Percentiles rank a stretch among this genome's conserved stretches.
Conservation (phyloP, 1,284 basidiomycete genomes). For the Ganoderma leucocontextum region DNA sequence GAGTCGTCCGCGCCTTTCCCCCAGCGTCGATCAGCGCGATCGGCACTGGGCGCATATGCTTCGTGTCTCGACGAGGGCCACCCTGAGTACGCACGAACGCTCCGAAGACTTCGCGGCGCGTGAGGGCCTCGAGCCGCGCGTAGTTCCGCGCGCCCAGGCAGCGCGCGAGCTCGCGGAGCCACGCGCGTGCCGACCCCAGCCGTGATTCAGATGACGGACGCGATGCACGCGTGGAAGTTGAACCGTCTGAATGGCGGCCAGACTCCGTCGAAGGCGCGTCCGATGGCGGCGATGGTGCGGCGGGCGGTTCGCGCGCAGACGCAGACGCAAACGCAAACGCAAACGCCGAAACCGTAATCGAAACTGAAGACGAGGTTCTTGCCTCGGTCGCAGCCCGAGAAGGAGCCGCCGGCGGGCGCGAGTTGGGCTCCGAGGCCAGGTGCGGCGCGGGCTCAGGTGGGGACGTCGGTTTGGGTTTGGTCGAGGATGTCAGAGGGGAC, state of each 20-base stretch:
- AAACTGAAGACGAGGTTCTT: neutral
- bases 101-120: constrained; percentile 34
- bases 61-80: no score
- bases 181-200: constrained; percentile 41
- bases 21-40: neutral
- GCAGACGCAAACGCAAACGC: neutral
- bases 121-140: constrained; percentile 54
- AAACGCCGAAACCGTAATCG: neutral
- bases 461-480: neutral
- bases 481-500: neutral
- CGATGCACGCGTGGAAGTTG: neutral
- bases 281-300: constrained; percentile 12
- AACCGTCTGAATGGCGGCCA: neutral
- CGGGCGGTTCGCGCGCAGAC: constrained; percentile 5
- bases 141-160: constrained; percentile 62
- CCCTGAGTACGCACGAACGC: constrained; percentile 14
- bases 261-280: neutral
- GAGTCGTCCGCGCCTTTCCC: neutral
- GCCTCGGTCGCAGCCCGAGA: constrained; percentile 10
- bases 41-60: neutral
- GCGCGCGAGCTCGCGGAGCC: constrained; percentile 57
- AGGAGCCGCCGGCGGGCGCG: neutral
- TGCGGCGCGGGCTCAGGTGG: neutral
- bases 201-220: neutral
- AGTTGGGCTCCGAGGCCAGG: neutral